phyloP scores from a whole-genome alignment of 352 stramenopile species.

The Phytophthora lateralis region DNA sequence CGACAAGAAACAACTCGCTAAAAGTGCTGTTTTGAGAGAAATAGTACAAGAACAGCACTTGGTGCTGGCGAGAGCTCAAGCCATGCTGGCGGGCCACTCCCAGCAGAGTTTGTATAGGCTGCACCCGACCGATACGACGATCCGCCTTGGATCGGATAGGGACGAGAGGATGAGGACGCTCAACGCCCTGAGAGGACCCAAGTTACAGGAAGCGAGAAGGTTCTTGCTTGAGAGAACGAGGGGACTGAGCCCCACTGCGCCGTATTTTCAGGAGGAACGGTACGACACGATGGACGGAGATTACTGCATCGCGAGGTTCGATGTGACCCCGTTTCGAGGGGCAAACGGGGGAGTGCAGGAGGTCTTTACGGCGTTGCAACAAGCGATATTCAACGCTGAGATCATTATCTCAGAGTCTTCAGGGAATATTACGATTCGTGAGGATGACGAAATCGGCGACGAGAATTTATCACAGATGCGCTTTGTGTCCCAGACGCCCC shows the following conservation, averaged over 20 bases:
- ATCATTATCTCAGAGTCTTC: conserved; percentile 73
- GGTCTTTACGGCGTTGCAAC: conserved; percentile 54
- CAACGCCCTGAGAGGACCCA: conserved; percentile 31
- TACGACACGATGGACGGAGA: conserved; percentile 57
- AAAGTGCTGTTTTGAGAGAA: conserved; percentile 29
- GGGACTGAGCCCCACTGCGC: conserved; percentile 25
- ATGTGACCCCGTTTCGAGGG: conserved; percentile 54
- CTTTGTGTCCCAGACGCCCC: conserved; percentile 40
- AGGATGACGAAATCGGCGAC: conserved; percentile 66
- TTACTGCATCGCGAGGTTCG: conserved; percentile 58
- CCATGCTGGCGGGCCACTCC: conserved; percentile 31
- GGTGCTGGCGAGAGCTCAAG: conserved; percentile 35
- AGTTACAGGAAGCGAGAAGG: conserved; percentile 33
- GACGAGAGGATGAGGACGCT: conserved; percentile 33
- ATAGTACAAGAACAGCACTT: conserved; percentile 43
- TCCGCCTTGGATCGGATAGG: conserved; percentile 38
- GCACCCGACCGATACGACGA: conserved; percentile 41
- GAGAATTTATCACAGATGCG: conserved; percentile 55
- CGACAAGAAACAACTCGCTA: conserved; percentile 13
- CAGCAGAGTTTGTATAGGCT: conserved; percentile 34
- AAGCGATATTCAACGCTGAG: conserved; percentile 64
- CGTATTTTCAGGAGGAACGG: conserved; percentile 45
- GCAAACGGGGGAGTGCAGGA: conserved; percentile 43
- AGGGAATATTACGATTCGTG: conserved; percentile 72
- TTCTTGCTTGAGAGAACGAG: conserved; percentile 43